A percentile compares a stretch with the other conserved stretches of the same genome.
Conservation (phyloP, 441 rosid genomes). For the Dalechampia spathulata region DNA sequence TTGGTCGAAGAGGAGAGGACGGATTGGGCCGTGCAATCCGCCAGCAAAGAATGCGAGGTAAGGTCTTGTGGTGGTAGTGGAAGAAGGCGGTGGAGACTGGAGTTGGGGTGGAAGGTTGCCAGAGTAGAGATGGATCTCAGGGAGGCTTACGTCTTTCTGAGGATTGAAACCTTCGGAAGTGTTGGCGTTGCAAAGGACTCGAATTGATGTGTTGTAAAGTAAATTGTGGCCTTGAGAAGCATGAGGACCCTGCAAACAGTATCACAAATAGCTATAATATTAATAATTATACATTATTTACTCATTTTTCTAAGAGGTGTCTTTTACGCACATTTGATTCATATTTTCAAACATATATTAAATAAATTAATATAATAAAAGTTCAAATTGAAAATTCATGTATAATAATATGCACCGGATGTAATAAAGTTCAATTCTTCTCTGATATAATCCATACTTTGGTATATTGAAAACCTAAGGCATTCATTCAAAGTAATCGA, state of each 20-base stretch:
- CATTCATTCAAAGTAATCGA: no score
- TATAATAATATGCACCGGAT: no score
- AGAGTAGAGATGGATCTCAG: slow-evolving; percentile 58
- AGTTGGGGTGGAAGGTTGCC: slow-evolving; percentile 47
- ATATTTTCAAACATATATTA: no score
- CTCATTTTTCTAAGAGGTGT: no score
- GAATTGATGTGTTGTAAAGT: slow-evolving; percentile 60
- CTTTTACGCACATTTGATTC: no score
- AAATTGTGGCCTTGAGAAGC: slow-evolving; percentile 42
- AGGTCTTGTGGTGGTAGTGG: slow-evolving; percentile 30
- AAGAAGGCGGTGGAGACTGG: slow-evolving; percentile 28
- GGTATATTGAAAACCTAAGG: no score
- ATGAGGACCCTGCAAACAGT: slow-evolving; percentile 71
- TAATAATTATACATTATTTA: no score
- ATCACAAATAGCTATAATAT: no score
- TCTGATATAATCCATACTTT: no score
- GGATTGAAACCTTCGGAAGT: slow-evolving; percentile 87
- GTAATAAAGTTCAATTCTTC: no score
- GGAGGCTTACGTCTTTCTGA: slow-evolving; percentile 69
- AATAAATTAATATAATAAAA: no score
- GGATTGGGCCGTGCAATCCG: slow-evolving; percentile 69
- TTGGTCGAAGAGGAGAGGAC: slow-evolving; percentile 51
- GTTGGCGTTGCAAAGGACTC: slow-evolving; percentile 89
- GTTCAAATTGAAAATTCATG: no score
- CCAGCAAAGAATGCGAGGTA: slow-evolving; percentile 77